Base-by-base conservation (phyloP, 768 basidiomycete species). In the Pulveroboletus sp. region DNA sequence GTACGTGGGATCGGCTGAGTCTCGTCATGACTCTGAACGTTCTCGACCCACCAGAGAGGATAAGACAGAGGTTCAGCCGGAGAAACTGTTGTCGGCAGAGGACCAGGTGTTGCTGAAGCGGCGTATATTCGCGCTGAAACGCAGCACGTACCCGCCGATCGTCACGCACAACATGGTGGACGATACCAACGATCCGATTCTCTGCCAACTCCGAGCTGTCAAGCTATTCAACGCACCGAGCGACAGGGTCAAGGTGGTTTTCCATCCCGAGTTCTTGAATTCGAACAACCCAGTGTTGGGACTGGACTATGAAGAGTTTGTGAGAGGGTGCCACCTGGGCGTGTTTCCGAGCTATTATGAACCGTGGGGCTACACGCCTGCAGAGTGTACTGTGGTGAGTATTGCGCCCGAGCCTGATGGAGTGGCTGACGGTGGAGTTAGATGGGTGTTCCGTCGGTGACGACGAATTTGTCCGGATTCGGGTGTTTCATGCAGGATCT, bases 91-190 rank as follows among this genome's bases (percentile, higher is more conserved):
- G 13, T 90, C 92, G 1, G 81, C 85, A 27, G 93, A 96, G 68
- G 96, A 99, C 72, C 90, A 90, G 66, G 85, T 98, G 16, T 76
- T 93, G 16, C 79, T 99, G 59, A 99, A 99, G 71, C 85, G 96
- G 5, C 86, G 96, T 49, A 95, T 94, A 53, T 95, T 96, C 64
- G 96, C 96, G 6, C 81, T 99, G 50, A 95, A 93, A 70, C 83
- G 96, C 55, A 90, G 90, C 72, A 83, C 89, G 11, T 81, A 93
- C n/a, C 96, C 96, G 0, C 91, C 96, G 1, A 80, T 99, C 36
- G 87, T 86, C n/a, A 99, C 96, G 14, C 96, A 99, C 74, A 99
- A 99, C 72, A 98, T 98, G 96, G 82, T 79, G 20, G 95, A 98
- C 64, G 95, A 98, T 65, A 73, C 80, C 27, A 85, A 71, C 59